Percentiles rank a stretch among this genome's conserved stretches.
phyloP scores from a whole-genome alignment of 208 protist genomes.

The Trypanosoma theileri region DNA sequence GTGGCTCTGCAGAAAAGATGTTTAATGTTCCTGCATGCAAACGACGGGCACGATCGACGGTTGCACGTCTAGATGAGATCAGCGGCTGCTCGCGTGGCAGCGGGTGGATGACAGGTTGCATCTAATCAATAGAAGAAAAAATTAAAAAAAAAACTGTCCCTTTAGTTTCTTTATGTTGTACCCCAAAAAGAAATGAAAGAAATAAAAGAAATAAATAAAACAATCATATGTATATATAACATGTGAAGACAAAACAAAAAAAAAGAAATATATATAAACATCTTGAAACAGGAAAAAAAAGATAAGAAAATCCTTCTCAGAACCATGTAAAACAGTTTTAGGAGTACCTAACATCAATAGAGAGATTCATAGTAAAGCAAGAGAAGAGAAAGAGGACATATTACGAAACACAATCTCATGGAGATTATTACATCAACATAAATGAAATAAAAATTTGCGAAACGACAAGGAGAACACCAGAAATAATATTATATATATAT shows the following conservation, averaged over 20 bases:
- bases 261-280: too few relatives aligned
- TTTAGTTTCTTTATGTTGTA: neutral
- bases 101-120: slow-evolving; percentile 21
- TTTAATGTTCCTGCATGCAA: slow-evolving; percentile 32
- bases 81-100: slow-evolving; percentile 12
- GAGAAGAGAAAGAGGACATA: neutral
- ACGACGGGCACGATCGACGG: slow-evolving; percentile 17
- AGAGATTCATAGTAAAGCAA: neutral
- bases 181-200: neutral
- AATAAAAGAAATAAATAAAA: too few relatives aligned
- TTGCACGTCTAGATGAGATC: neutral
- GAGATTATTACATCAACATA: too few relatives aligned
- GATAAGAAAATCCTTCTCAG: neutral
- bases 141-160: neutral
- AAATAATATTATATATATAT: too few relatives aligned
- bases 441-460: too few relatives aligned
- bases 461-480: too few relatives aligned
- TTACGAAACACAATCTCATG: neutral
- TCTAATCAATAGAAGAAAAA: neutral
- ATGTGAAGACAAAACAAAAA: too few relatives aligned
- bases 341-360: too few relatives aligned
- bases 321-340: neutral
- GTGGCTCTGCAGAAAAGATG: slow-evolving; percentile 21
- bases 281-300: too few relatives aligned
- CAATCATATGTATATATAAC: too few relatives aligned